Evolutionary conservation across 805 yeast species (phyloP).

Genomic region (Kregervanrija fluxuum): DNA sequence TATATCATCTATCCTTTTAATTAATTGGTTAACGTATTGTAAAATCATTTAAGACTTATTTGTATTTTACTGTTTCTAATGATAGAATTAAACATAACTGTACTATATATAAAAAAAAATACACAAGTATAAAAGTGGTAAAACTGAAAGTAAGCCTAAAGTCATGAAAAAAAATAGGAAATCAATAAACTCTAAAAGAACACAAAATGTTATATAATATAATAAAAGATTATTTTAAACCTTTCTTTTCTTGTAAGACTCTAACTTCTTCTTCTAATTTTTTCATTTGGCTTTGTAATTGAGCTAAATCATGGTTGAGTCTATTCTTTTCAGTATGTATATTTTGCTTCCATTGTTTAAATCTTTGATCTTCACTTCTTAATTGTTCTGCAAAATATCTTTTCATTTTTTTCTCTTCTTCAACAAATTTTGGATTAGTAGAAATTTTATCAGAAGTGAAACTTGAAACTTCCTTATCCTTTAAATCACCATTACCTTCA

Average conservation of each 20-base stretch:
- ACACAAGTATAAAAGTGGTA: no score
- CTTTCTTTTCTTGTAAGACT: constrained; percentile 48
- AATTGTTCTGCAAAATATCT: constrained; percentile 95
- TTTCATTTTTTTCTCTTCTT: constrained; percentile 91
- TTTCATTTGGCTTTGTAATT: constrained; percentile 72
- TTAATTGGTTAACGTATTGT: no score
- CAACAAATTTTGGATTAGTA: constrained; percentile 86
- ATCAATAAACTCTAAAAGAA: constrained; percentile 1
- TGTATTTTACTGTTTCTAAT: no score
- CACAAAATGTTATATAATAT: background rate
- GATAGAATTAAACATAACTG: no score
- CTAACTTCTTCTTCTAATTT: constrained; percentile 70
- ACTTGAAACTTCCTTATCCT: constrained; percentile 14
- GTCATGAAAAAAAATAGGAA: constrained; percentile 2
- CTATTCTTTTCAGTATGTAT: constrained; percentile 92
- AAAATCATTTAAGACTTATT: background rate
- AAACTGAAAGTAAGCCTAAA: no score
- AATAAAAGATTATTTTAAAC: constrained; percentile 21
- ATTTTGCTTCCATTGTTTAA: constrained; percentile 97
- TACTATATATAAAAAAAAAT: no score
- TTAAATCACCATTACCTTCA: constrained; percentile 16
- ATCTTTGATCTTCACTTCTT: constrained; percentile 92
- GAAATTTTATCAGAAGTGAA: constrained; percentile 34
- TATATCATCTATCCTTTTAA: no score
- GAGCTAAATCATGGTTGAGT: constrained; percentile 88